Evolutionary conservation across 1,139 yeast species (phyloP).

Genomic region (Pichia sp.): DNA sequence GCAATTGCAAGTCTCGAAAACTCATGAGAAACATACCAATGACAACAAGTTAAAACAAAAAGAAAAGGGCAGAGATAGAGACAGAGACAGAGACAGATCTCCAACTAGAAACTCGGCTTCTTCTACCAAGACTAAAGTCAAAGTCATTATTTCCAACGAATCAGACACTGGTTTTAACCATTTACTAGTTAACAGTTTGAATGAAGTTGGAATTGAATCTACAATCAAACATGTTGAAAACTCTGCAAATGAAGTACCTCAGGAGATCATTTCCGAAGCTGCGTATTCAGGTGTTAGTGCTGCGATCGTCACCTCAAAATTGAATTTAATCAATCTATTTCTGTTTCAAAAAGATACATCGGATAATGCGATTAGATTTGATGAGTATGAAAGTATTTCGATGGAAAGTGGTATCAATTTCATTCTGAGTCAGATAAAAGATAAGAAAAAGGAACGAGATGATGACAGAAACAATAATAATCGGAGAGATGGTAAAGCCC

Average conservation of each 20-base stretch:
- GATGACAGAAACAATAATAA: background rate
- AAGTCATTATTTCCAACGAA: conserved; percentile 57
- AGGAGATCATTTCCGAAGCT: conserved; percentile 59
- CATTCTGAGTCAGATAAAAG: conserved; percentile 1
- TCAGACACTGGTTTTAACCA: conserved; percentile 53
- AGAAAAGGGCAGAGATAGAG: conserved; percentile 2
- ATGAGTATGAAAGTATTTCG: conserved; percentile 67
- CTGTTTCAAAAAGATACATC: conserved; percentile 60
- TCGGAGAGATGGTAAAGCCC: background rate
- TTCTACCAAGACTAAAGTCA: conserved; percentile 28
- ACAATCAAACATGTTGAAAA: conserved; percentile 13
- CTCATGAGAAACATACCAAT: conserved; percentile 32
- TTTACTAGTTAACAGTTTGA: conserved; percentile 47
- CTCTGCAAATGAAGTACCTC: conserved; percentile 35
- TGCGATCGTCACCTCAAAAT: conserved; percentile 52
- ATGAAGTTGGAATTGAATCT: conserved; percentile 32
- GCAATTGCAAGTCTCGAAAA: conserved; percentile 72
- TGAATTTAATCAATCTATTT: conserved; percentile 53
- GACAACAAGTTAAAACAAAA: conserved; percentile 1
- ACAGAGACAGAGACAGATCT: background rate
- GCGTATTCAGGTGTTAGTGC: conserved; percentile 78
- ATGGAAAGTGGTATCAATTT: conserved; percentile 48
- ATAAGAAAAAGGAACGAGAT: background rate
- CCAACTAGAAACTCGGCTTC: too few species aligned
- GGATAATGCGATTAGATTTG: conserved; percentile 59